These are phyloP conservation scores for Rubroboletus pulcherrimus DNA, from an alignment of 768 basidiomycete species.

Conservation along the genomic window DNA sequence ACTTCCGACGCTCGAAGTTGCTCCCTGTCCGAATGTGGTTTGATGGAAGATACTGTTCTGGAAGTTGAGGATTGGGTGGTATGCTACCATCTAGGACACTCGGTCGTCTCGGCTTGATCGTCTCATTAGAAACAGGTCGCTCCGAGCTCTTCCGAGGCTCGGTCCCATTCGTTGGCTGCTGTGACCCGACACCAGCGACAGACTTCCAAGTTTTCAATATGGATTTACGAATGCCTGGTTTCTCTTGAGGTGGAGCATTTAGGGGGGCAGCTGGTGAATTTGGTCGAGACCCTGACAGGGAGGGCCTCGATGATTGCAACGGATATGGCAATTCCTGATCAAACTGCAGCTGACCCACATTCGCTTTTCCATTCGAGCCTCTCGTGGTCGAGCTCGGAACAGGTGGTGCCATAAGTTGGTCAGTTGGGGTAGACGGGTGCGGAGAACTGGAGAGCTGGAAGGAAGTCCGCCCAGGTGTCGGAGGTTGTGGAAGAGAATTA, in stretches of 20 bases:
- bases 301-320: constrained; percentile 30
- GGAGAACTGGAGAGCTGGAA: constrained; percentile 25
- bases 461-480: constrained; percentile 37
- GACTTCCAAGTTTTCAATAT: constrained; percentile 67
- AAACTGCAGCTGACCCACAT: constrained; percentile 54
- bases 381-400: constrained; percentile 23
- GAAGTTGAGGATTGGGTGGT: constrained; percentile 62
- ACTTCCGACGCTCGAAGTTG: constrained; percentile 28
- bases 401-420: constrained; percentile 23
- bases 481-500: constrained; percentile 33
- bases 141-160: constrained; percentile 40
- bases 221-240: constrained; percentile 55
- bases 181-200: constrained; percentile 34
- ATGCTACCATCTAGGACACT: constrained; percentile 46
- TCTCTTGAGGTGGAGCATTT: constrained; percentile 36
- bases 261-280: constrained; percentile 21
- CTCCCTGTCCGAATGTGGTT: constrained; percentile 33
- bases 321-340: constrained; percentile 63
- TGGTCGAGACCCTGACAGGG: constrained; percentile 32
- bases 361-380: constrained; percentile 22
- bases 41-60: constrained; percentile 42
- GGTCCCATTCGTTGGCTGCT: constrained; percentile 24
- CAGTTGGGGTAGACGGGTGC: constrained; percentile 35
- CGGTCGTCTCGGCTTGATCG: constrained; percentile 42
- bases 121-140: constrained; percentile 33